phyloP scores from a whole-genome alignment of 1,284 basidiomycete genomes.

The Puccinia horiana region DNA sequence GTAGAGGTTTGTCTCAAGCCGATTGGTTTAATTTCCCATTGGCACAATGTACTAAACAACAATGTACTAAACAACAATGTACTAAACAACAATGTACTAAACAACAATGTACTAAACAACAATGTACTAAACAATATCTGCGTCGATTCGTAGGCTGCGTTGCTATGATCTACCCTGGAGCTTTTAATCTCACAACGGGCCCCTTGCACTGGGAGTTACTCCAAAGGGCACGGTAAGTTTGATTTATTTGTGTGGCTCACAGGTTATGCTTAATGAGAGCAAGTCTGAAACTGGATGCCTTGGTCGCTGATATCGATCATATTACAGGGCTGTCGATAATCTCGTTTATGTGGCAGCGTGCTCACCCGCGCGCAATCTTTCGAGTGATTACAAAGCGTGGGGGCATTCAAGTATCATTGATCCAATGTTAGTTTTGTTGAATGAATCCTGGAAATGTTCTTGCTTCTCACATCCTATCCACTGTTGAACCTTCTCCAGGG shows the following conservation, averaged over 20 bases:
- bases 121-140: slow-evolving; percentile 25
- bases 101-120: no score
- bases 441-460: neutral
- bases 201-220: slow-evolving; percentile 95
- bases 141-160: slow-evolving; percentile 69
- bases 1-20: slow-evolving; percentile 66
- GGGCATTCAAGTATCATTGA: slow-evolving; percentile 86
- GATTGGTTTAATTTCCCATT: neutral
- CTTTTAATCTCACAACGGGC: slow-evolving; percentile 88
- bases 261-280: neutral
- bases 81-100: slow-evolving; percentile 22
- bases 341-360: slow-evolving; percentile 94
- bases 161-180: slow-evolving; percentile 84
- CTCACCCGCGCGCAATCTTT: slow-evolving; percentile 84
- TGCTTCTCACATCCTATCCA: neutral
- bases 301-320: neutral
- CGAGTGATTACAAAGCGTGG: slow-evolving; percentile 83
- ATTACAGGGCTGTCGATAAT: slow-evolving; percentile 84
- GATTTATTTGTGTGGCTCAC: neutral
- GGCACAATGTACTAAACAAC: slow-evolving; percentile 24
- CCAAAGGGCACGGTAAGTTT: slow-evolving; percentile 73
- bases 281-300: neutral
- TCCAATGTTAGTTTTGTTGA: slow-evolving; percentile 70
- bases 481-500: slow-evolving; percentile 63
- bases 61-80: no score